Conservation (phyloP, 441 rosid genomes). For the Populus trichocarpa region DNA sequence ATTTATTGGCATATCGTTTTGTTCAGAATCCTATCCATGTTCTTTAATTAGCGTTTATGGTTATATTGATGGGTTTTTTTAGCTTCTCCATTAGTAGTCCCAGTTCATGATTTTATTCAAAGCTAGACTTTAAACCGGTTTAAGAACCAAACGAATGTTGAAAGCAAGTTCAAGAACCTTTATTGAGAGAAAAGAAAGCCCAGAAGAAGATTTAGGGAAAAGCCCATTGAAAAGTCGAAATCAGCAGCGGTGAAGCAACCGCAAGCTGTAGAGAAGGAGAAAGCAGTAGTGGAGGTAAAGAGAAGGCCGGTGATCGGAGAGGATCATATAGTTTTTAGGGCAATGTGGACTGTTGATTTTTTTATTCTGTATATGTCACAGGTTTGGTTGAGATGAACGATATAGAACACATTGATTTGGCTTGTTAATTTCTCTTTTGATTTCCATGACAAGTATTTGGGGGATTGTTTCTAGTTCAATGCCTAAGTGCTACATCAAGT, state of each 20-base stretch:
- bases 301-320: constrained; percentile 61
- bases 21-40: constrained; percentile 26
- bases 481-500: constrained; percentile 72
- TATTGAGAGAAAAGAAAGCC: constrained; percentile 26
- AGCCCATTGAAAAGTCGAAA: not conserved
- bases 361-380: constrained; percentile 71
- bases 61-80: constrained; percentile 38
- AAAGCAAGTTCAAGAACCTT: constrained; percentile 35
- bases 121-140: constrained; percentile 21
- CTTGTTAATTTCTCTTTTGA: constrained; percentile 71
- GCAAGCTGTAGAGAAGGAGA: constrained; percentile 13
- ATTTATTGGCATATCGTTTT: constrained; percentile 47
- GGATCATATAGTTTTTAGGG: constrained; percentile 68
- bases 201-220: not conserved
- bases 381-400: constrained; percentile 84
- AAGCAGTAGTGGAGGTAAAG: constrained; percentile 23
- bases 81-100: constrained; percentile 60
- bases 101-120: constrained; percentile 36
- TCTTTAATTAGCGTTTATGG: constrained; percentile 37
- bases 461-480: constrained; percentile 75
- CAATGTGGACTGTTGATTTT: constrained; percentile 58
- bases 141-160: constrained; percentile 31
- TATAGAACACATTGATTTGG: constrained; percentile 80
- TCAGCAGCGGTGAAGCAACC: not conserved
- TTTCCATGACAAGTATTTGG: constrained; percentile 76